Evolutionary conservation across 805 yeast genomes (phyloP), one percentile per base, ranked within the genome.

Genomic region (Metschnikowia kunwiensis): DNA sequence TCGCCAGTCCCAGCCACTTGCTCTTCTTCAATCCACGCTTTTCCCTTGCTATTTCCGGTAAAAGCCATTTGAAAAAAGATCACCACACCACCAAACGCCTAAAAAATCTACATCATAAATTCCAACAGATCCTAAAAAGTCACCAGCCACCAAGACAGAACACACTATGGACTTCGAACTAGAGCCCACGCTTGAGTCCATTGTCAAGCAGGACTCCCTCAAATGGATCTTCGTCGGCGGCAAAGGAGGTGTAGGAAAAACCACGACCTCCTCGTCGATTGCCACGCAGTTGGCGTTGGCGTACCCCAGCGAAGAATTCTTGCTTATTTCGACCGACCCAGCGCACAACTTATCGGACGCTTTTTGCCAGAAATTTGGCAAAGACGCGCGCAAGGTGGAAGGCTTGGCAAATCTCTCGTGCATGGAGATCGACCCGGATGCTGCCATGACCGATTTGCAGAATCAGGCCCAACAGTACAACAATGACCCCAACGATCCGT

Each of bases 181-280:
- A 24, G 91, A 82, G 47, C 87, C 91, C 45, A 80, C 82, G 27
- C 71, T 85, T 47, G 77, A 78, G 50, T 80, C 85, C 12, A 65
- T 85, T 36, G 68, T 84, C 35, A 48, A 64, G 19, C 80, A 75
- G 43, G 86, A 82, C 18, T 64, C 78, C 26, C 75, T 93, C 56
- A 86, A 85, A 57, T 93, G 99, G 99, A 82, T 93, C 46, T 93
- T 93, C 55, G 97, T 91, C 28, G 99, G 99, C 49, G 99, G 99
- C 51, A 93, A 93, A 70, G 99, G 99, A 61, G 99, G 99, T 65
- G 99, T 93, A 19, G 99, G 99, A 54, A 93, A 93, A 61, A 93
- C 99, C 46, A 93, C 98, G 17, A 86, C 97, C 3, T 91, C 97
- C 1, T 89, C 96, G 30, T 88, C 97, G 16, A 75, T 93, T 50